These are phyloP conservation scores for Dothistroma septosporum DNA, from an alignment of 2,329 filamentous ascomycete genomes.

Conservation along the genomic window DNA sequence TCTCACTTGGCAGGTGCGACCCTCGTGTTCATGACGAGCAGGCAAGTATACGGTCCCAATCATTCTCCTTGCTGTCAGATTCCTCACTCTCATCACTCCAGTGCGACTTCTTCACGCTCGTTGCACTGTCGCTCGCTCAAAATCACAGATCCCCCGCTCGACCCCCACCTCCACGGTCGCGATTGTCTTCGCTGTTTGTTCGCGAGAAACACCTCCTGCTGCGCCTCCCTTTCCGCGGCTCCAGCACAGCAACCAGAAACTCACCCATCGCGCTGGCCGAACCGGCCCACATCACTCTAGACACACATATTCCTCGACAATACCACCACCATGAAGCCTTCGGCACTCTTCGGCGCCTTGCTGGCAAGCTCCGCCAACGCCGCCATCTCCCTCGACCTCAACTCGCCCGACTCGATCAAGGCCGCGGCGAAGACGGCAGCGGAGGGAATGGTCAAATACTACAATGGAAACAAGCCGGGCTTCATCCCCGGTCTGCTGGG, in stretches of 20 bases:
- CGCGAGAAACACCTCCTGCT: background rate
- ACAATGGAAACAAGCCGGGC: conserved; percentile 50
- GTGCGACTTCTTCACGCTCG: background rate
- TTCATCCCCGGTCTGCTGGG: conserved; percentile 55
- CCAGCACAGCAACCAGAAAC: background rate
- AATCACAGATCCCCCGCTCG: background rate
- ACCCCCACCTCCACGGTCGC: background rate
- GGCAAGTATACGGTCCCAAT: background rate
- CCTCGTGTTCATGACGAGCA: background rate
- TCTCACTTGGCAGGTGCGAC: too few species aligned
- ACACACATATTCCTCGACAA: background rate
- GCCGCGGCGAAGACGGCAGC: conserved; percentile 42
- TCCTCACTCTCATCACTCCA: background rate
- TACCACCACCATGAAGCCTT: conserved; percentile 17
- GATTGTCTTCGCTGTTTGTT: background rate
- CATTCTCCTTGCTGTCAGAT: background rate
- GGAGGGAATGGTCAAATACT: conserved; percentile 50
- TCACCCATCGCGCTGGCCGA: background rate
- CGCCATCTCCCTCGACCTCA: conserved; percentile 25
- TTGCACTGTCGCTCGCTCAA: background rate
- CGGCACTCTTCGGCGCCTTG: conserved; percentile 17
- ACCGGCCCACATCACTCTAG: background rate
- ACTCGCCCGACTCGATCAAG: conserved; percentile 40
- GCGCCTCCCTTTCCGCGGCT: background rate
- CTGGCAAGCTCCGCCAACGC: conserved; percentile 20